Conservation (phyloP, 768 basidiomycete species). For the Podaxis carcinomalis region DNA sequence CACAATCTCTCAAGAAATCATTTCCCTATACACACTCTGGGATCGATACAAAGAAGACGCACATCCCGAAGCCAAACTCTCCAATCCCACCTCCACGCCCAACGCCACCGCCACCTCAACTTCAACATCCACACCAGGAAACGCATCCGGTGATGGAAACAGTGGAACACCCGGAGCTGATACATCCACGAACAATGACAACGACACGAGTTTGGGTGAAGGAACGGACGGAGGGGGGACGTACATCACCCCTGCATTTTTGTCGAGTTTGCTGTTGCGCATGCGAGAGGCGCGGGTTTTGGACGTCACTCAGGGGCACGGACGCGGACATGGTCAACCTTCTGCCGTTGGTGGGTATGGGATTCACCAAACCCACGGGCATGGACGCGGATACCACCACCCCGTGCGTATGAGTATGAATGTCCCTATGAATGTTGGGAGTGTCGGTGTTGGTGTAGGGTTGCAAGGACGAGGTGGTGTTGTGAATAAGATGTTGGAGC, state of each 20-base stretch:
- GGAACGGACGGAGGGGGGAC: background rate
- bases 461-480: slow-evolving; percentile 18
- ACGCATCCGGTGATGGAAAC: background rate
- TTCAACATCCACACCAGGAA: background rate
- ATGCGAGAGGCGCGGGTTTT: slow-evolving; percentile 66
- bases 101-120: background rate
- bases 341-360: background rate
- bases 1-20: slow-evolving; percentile 86
- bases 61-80: slow-evolving; percentile 28
- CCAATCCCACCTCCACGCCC: slow-evolving; percentile 17
- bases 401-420: background rate
- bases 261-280: slow-evolving; percentile 51
- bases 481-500: slow-evolving; percentile 71
- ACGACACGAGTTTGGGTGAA: background rate
- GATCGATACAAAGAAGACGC: slow-evolving; percentile 72
- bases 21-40: slow-evolving; percentile 88
- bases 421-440: background rate
- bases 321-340: background rate
- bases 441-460: background rate
- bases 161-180: too few species aligned
- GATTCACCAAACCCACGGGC: background rate
- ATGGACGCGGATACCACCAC: slow-evolving; percentile 33
- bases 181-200: background rate
- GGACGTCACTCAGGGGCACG: slow-evolving; percentile 35
- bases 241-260: slow-evolving; percentile 49